Conservation (phyloP, 192 early-diverging fungal species). For the Geranomyces variabilis region DNA sequence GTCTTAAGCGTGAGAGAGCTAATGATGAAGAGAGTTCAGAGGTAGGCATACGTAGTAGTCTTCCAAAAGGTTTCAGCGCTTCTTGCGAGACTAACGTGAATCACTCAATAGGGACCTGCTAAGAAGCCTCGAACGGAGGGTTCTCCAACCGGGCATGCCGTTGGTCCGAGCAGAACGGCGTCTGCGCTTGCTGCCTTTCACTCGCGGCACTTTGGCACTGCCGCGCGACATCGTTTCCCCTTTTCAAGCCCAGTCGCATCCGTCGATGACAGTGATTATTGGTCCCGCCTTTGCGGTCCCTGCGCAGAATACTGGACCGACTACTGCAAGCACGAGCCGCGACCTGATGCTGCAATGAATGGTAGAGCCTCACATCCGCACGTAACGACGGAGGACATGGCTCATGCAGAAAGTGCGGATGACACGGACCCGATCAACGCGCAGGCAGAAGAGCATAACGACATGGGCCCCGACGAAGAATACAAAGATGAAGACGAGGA, state of each 20-base stretch:
- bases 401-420: no score
- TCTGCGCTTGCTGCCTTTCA: not conserved
- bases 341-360: not conserved
- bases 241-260: not conserved
- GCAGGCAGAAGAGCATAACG: not conserved
- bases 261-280: not conserved
- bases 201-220: not conserved
- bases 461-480: not conserved
- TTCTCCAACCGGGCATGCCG: not conserved
- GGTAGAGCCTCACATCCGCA: not conserved
- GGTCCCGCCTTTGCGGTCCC: constrained; percentile 3
- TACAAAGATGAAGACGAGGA: not conserved
- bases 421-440: not conserved
- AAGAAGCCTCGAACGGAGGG: not conserved
- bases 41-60: not conserved
- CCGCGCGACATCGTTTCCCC: not conserved
- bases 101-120: not conserved
- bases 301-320: constrained; percentile 2
- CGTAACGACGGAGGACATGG: not conserved
- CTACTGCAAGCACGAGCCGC: not conserved
- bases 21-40: not conserved
- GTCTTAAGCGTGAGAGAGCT: not conserved
- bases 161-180: not conserved
- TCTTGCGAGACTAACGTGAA: no score
- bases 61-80: not conserved